Percentiles rank a stretch among this genome's conserved stretches.
These are phyloP conservation scores for Aspergillus sclerotioniger DNA, from an alignment of 495 filamentous ascomycete genomes.

Conservation along the genomic window DNA sequence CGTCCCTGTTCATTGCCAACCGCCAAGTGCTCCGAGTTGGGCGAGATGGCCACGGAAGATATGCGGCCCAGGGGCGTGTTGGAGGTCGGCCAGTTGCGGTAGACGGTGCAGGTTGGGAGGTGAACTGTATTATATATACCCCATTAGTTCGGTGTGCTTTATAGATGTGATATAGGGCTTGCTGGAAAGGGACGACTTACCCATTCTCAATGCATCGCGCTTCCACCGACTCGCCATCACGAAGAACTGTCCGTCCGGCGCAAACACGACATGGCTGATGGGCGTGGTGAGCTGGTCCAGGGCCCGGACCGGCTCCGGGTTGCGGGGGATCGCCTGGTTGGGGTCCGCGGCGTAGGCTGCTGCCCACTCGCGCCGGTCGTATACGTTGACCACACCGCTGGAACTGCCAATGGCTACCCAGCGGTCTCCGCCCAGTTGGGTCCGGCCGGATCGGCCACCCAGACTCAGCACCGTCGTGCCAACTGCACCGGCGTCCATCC, in stretches of 20 bases:
- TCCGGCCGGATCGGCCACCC: conserved; percentile 60
- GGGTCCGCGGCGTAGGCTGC: conserved; percentile 27
- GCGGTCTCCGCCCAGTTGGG: conserved; percentile 70
- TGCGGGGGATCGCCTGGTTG: conserved; percentile 50
- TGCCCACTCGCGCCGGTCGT: conserved; percentile 72
- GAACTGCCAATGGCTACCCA: conserved; percentile 86
- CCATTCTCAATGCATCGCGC: conserved; percentile 78
- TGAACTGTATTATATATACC: conserved; percentile 55
- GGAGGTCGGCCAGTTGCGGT: conserved; percentile 92
- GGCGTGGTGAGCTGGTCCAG: conserved; percentile 87
- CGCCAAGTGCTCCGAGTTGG: conserved; percentile 66
- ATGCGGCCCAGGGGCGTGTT: conserved; percentile 86
- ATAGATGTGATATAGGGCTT: neutral
- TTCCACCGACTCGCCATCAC: conserved; percentile 82
- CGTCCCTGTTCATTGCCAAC: conserved; percentile 85
- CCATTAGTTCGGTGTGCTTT: conserved; percentile 10
- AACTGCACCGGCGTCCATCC: conserved; percentile 88
- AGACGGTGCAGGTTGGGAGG: conserved; percentile 87
- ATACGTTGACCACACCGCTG: conserved; percentile 87
- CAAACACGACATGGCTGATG: conserved; percentile 72
- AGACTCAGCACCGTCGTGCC: conserved; percentile 78
- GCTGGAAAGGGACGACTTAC: conserved; percentile 29
- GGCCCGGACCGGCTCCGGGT: conserved; percentile 65
- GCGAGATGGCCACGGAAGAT: conserved; percentile 74
- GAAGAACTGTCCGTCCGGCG: conserved; percentile 84